Evolutionary conservation across 345 rosid species (phyloP).

Genomic region (Aquilaria malaccensis): DNA sequence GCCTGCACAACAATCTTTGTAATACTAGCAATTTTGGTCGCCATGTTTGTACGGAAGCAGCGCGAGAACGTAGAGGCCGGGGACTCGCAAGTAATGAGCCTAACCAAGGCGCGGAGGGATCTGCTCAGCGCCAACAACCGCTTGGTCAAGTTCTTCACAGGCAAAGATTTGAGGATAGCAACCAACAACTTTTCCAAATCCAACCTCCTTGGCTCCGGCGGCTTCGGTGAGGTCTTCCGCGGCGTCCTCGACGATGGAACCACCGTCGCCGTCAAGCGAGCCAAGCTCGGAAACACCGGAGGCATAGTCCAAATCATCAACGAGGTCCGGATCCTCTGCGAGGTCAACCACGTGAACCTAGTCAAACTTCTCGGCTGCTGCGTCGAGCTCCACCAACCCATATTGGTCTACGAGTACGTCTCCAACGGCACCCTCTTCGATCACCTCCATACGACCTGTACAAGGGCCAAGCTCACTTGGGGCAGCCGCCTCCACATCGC

Average conservation of each 20-base stretch:
- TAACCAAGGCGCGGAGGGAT: constrained; percentile 6
- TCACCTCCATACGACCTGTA: constrained; percentile 27
- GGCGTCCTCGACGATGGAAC: constrained; percentile 53
- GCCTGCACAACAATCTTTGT: neutral
- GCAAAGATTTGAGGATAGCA: constrained; percentile 43
- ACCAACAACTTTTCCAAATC: constrained; percentile 49
- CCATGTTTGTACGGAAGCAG: constrained; percentile 2
- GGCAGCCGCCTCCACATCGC: constrained; percentile 34
- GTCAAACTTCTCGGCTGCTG: constrained; percentile 39
- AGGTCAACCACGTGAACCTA: constrained; percentile 53
- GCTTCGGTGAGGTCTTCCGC: constrained; percentile 61
- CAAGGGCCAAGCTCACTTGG: constrained; percentile 20
- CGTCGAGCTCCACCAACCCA: constrained; percentile 40
- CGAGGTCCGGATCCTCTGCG: constrained; percentile 56
- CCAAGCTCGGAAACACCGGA: constrained; percentile 43
- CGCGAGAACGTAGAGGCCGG: constrained; percentile 1
- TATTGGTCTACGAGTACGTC: constrained; percentile 56
- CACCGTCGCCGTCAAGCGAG: constrained; percentile 40
- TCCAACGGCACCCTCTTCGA: constrained; percentile 48
- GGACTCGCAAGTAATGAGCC: constrained; percentile 1
- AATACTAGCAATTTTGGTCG: neutral
- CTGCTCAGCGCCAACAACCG: constrained; percentile 23
- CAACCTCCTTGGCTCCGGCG: constrained; percentile 48
- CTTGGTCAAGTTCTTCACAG: constrained; percentile 39
- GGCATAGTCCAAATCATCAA: constrained; percentile 50